Evolutionary conservation across 2,329 filamentous ascomycete genomes (phyloP).

Genomic region (Alternaria sp.): DNA sequence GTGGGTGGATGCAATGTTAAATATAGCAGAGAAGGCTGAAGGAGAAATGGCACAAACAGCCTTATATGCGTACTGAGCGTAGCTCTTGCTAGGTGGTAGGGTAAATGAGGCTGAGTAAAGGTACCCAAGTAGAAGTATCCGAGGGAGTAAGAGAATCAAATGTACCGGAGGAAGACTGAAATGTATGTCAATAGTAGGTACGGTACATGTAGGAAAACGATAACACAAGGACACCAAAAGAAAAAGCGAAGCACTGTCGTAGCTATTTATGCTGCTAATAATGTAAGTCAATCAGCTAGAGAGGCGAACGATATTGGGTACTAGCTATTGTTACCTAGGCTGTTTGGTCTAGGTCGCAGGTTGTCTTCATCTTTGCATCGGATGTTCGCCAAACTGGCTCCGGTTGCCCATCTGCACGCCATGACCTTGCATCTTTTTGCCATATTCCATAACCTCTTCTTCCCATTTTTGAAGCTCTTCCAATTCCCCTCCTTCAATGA

Average conservation of each 20-base stretch:
- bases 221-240: background rate
- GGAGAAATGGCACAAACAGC: too few species aligned
- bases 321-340: background rate
- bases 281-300: background rate
- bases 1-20: background rate
- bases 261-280: too few species aligned
- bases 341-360: background rate
- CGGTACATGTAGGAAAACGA: too few species aligned
- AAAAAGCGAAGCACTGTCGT: background rate
- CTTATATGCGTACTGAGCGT: background rate
- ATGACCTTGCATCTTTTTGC: slow-evolving; percentile 19
- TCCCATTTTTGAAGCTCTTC: slow-evolving; percentile 44
- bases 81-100: background rate
- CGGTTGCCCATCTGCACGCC: slow-evolving; percentile 25
- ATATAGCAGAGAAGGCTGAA: too few species aligned
- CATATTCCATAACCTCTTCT: slow-evolving; percentile 24
- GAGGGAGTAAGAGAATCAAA: background rate
- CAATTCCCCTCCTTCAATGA: slow-evolving; percentile 48
- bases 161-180: background rate
- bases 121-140: background rate
- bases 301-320: too few species aligned
- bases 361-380: slow-evolving; percentile 12
- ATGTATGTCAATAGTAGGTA: background rate
- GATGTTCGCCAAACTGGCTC: slow-evolving; percentile 26
- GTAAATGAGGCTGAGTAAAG: background rate